Evolutionary conservation across 2,329 filamentous ascomycete genomes (phyloP).

Genomic region (Penicillium sp.): DNA sequence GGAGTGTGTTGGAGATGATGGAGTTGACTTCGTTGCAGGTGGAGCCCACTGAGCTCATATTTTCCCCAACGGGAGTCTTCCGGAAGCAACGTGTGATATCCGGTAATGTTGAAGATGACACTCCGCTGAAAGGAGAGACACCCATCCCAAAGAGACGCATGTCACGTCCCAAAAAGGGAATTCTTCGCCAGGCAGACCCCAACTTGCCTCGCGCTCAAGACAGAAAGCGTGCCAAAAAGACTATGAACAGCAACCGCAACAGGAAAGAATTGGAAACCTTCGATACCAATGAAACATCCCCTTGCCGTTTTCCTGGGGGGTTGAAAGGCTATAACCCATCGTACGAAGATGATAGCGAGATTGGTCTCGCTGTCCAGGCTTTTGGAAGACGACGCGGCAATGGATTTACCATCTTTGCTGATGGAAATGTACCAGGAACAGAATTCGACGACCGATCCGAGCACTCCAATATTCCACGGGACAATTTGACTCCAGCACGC

Average conservation of each 20-base stretch:
- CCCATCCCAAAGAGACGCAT: slow-evolving; percentile 41
- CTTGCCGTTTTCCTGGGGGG: slow-evolving; percentile 16
- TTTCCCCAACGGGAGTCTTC: slow-evolving; percentile 45
- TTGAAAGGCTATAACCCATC: slow-evolving; percentile 21
- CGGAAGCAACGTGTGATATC: slow-evolving; percentile 49
- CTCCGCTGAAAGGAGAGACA: slow-evolving; percentile 47
- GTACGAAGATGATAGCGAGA: slow-evolving; percentile 33
- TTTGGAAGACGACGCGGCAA: slow-evolving; percentile 30
- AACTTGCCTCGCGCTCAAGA: slow-evolving; percentile 34
- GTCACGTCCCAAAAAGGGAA: slow-evolving; percentile 29
- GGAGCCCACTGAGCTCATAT: slow-evolving; percentile 50
- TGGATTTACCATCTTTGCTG: slow-evolving; percentile 41
- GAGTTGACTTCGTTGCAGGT: slow-evolving; percentile 46
- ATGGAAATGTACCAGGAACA: slow-evolving; percentile 21
- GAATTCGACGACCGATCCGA: slow-evolving; percentile 10
- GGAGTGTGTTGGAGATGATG: slow-evolving; percentile 47
- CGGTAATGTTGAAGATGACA: slow-evolving; percentile 50
- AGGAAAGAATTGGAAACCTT: slow-evolving; percentile 11
- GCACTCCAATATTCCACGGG: slow-evolving; percentile 4
- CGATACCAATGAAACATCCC: slow-evolving; percentile 20
- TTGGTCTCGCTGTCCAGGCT: slow-evolving; percentile 33
- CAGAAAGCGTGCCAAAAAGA: slow-evolving; percentile 26
- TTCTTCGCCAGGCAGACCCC: slow-evolving; percentile 33
- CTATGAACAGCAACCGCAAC: slow-evolving; percentile 7
- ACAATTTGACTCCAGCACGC: slow-evolving; percentile 20